phyloP scores from a whole-genome alignment of 2,329 filamentous ascomycete genomes.

The Coleophoma crateriformis region DNA sequence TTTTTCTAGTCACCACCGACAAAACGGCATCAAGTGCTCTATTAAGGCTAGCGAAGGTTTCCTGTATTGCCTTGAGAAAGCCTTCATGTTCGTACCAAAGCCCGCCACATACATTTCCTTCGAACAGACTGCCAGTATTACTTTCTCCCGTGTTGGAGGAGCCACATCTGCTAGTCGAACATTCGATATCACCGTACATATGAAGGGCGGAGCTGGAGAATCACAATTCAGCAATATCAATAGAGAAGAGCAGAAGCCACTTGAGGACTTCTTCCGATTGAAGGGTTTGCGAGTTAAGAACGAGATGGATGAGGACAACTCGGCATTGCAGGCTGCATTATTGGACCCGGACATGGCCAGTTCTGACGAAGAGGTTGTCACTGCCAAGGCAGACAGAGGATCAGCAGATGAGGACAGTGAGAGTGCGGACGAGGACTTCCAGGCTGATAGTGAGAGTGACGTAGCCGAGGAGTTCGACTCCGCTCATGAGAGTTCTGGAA shows the following conservation, averaged over 20 bases:
- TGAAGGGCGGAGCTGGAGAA: slow-evolving; percentile 82
- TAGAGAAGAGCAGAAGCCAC: slow-evolving; percentile 89
- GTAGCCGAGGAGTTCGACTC: slow-evolving; percentile 96
- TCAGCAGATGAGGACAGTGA: slow-evolving; percentile 96
- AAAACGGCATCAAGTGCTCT: slow-evolving; percentile 97
- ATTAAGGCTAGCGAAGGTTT: slow-evolving; percentile 99
- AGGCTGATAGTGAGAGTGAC: slow-evolving; percentile 85
- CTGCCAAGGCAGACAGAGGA: slow-evolving; percentile 68
- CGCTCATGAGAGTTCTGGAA: slow-evolving; percentile 79
- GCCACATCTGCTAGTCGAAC: slow-evolving; percentile 91
- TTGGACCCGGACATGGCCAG: slow-evolving; percentile 68
- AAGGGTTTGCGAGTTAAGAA: slow-evolving; percentile 97
- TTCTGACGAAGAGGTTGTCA: slow-evolving; percentile 77
- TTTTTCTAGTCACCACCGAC: slow-evolving; percentile 67
- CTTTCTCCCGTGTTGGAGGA: slow-evolving; percentile 91
- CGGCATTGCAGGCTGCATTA: slow-evolving; percentile 73
- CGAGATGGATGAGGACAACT: slow-evolving; percentile 84
- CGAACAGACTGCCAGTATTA: slow-evolving; percentile 86
- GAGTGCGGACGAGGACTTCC: slow-evolving; percentile 93
- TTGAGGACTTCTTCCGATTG: slow-evolving; percentile 97
- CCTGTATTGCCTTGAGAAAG: slow-evolving; percentile 94
- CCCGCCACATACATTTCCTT: slow-evolving; percentile 95
- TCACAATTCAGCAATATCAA: slow-evolving; percentile 99
- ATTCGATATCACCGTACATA: slow-evolving; percentile 90
- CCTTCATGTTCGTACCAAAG: slow-evolving; percentile 98